Percentiles rank a stretch among this genome's conserved stretches.
These are phyloP conservation scores for Dictyostelium citrinum DNA, from an alignment of 78 protist genomes.

Conservation along the genomic window DNA sequence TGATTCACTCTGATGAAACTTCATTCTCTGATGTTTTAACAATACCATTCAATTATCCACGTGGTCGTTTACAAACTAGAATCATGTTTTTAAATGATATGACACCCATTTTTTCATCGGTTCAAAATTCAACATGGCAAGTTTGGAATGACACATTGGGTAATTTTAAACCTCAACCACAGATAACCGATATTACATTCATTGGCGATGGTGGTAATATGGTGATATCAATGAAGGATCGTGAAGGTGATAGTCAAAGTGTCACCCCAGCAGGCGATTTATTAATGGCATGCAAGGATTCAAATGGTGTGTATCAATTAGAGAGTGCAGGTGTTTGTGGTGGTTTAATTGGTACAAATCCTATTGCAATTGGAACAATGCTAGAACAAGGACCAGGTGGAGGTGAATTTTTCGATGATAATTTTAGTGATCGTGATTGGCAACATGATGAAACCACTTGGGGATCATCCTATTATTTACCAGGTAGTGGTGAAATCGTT, in stretches of 20 bases:
- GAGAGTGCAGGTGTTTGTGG: constrained; percentile 30
- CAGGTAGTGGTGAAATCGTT: constrained; percentile 27
- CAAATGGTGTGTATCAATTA: constrained; percentile 4
- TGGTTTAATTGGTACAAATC: not conserved
- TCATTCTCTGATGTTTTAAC: not conserved
- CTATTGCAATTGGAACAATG: not conserved
- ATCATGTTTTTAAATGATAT: not conserved
- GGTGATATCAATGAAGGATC: constrained; percentile 12
- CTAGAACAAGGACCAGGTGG: constrained; percentile 32
- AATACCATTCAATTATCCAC: not conserved
- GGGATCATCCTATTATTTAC: constrained; percentile 13
- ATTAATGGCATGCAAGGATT: constrained; percentile 37
- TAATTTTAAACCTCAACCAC: constrained; percentile 4
- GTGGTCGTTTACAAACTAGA: constrained; percentile 19
- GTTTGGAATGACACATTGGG: not conserved
- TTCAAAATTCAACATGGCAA: constrained; percentile 9
- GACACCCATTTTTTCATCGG: not conserved
- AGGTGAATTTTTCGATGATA: constrained; percentile 54
- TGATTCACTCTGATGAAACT: not conserved
- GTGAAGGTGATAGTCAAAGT: constrained; percentile 2
- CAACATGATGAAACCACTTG: constrained; percentile 43
- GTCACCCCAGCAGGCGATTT: constrained; percentile 34
- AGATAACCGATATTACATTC: constrained; percentile 12
- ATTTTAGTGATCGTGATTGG: constrained; percentile 10
- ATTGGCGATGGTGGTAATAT: constrained; percentile 46